Conservation (phyloP, 2,329 filamentous ascomycete species). For the Exophiala lecanii-corni region DNA sequence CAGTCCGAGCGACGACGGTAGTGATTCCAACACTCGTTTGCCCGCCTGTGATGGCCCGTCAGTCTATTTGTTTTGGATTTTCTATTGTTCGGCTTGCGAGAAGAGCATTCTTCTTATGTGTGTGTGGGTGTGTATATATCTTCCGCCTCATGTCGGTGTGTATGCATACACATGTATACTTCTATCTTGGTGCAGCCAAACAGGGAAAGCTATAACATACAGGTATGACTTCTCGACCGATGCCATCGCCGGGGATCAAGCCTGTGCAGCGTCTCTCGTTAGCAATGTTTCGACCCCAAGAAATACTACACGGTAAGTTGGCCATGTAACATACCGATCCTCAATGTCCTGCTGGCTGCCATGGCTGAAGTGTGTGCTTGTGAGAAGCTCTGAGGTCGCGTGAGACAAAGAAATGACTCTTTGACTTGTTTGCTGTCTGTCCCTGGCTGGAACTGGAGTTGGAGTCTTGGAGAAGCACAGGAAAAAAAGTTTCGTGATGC, state of each 20-base stretch:
- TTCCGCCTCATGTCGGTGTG: slow-evolving; percentile 2
- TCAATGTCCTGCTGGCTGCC: slow-evolving; percentile 16
- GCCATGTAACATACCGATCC: slow-evolving; percentile 20
- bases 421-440: background rate
- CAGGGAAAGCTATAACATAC: no score
- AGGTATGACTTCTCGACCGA: slow-evolving; percentile 97
- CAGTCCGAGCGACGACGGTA: slow-evolving; percentile 83
- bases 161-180: slow-evolving; percentile 1
- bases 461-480: background rate
- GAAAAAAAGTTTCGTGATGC: background rate
- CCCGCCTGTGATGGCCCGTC: slow-evolving; percentile 59
- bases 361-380: slow-evolving; percentile 3
- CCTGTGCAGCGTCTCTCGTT: no score
- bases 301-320: no score
- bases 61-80: no score
- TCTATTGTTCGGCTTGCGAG: no score
- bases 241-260: slow-evolving; percentile 96
- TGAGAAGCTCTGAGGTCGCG: background rate
- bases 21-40: slow-evolving; percentile 83
- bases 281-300: no score
- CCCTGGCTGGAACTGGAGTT: background rate
- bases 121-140: slow-evolving; percentile 4
- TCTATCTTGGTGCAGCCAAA: no score
- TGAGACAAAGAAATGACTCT: background rate
- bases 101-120: slow-evolving; percentile 4